A percentile compares a stretch with the other conserved stretches of the same genome.
phyloP scores from a whole-genome alignment of 2,329 filamentous ascomycete species.

The Penicillium italicum region DNA sequence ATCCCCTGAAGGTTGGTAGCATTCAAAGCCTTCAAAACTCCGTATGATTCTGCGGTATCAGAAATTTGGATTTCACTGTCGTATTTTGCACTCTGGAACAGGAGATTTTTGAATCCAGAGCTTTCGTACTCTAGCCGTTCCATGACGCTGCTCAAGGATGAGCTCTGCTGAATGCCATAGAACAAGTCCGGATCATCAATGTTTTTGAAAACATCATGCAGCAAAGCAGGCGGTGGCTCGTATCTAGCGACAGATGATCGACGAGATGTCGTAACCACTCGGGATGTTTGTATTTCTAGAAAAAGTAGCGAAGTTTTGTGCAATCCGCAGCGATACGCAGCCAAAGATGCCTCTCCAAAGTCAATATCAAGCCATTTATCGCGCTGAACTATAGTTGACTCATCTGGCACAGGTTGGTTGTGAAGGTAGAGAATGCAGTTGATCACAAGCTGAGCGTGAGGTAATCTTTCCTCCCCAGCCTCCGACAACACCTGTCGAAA shows the following conservation, averaged over 20 bases:
- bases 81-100: slow-evolving; percentile 86
- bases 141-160: slow-evolving; percentile 73
- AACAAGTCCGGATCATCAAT: slow-evolving; percentile 96
- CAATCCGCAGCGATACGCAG: slow-evolving; percentile 76
- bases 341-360: slow-evolving; percentile 63
- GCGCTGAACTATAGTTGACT: slow-evolving; percentile 74
- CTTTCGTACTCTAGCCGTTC: slow-evolving; percentile 84
- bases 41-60: slow-evolving; percentile 60
- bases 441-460: slow-evolving; percentile 69
- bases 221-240: slow-evolving; percentile 60
- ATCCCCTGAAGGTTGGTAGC: slow-evolving; percentile 80
- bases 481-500: slow-evolving; percentile 61
- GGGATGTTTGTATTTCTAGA: slow-evolving; percentile 66
- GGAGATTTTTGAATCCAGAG: slow-evolving; percentile 78
- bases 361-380: slow-evolving; percentile 83
- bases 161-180: slow-evolving; percentile 79
- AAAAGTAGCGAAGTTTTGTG: slow-evolving; percentile 82
- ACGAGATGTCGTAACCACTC: slow-evolving; percentile 56
- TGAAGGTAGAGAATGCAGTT: slow-evolving; percentile 83
- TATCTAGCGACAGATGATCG: slow-evolving; percentile 60
- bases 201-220: slow-evolving; percentile 81
- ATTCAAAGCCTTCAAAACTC: slow-evolving; percentile 72
- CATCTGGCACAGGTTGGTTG: slow-evolving; percentile 69
- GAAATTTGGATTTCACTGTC: slow-evolving; percentile 72
- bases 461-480: slow-evolving; percentile 44